Percentiles rank a stretch among this genome's conserved stretches.
Conservation (phyloP, 208 protist genomes). For the Angomonas ambiguus region DNA sequence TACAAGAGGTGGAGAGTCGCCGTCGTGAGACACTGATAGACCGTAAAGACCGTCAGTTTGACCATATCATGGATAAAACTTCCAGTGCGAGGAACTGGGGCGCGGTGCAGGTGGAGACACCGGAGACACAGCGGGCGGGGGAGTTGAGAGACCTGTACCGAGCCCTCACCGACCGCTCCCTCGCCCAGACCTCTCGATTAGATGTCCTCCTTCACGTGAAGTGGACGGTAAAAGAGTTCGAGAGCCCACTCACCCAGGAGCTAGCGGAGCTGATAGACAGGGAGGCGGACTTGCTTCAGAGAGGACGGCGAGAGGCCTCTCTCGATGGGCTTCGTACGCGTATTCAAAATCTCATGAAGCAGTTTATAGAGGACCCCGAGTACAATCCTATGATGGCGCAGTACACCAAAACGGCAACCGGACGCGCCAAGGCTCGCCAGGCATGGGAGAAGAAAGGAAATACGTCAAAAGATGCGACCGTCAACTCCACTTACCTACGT, state of each 20-base stretch:
- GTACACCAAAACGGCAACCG: slow-evolving; percentile 48
- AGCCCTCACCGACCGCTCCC: slow-evolving; percentile 43
- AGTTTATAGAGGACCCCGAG: slow-evolving; percentile 93
- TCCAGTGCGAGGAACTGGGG: slow-evolving; percentile 84
- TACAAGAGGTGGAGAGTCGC: slow-evolving; percentile 95
- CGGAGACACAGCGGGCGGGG: slow-evolving; percentile 88
- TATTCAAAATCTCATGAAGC: slow-evolving; percentile 89
- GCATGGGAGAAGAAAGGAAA: slow-evolving; percentile 12
- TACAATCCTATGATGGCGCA: slow-evolving; percentile 93
- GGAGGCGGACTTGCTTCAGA: slow-evolving; percentile 94
- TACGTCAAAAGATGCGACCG: background rate
- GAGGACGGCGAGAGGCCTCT: slow-evolving; percentile 73
- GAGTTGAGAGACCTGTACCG: slow-evolving; percentile 92
- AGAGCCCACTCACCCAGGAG: slow-evolving; percentile 68
- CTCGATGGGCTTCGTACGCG: slow-evolving; percentile 80
- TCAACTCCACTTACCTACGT: background rate
- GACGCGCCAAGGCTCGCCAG: slow-evolving; percentile 23
- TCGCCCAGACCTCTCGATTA: slow-evolving; percentile 51
- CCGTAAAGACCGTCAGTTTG: slow-evolving; percentile 57
- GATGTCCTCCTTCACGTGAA: slow-evolving; percentile 96
- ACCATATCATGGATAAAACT: slow-evolving; percentile 68
- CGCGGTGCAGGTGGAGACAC: slow-evolving; percentile 78
- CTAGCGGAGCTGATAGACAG: slow-evolving; percentile 95
- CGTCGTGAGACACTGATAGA: slow-evolving; percentile 59
- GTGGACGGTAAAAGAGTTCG: slow-evolving; percentile 96